Evolutionary conservation across 306 rosid genomes (phyloP).

Genomic region (Herpetospermum pedunculosum): DNA sequence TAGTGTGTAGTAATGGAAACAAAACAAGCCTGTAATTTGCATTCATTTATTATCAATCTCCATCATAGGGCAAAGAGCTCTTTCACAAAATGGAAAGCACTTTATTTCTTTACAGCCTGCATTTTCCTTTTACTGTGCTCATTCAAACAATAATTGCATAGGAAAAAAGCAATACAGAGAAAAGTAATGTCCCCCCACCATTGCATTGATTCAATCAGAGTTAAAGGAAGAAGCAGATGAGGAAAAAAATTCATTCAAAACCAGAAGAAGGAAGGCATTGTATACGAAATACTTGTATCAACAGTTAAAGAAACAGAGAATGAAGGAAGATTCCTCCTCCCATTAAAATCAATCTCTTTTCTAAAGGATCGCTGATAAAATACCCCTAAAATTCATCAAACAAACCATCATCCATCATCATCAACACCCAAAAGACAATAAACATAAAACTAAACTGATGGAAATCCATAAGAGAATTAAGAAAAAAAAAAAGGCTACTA

Average conservation of each 20-base stretch:
- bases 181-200: neutral
- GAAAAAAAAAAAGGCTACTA: neutral
- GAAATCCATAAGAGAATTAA: neutral
- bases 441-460: neutral
- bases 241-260: slow-evolving; percentile 1
- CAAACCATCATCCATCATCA: neutral
- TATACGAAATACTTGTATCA: slow-evolving; percentile 2
- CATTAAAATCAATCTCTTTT: neutral
- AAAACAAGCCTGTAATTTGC: neutral
- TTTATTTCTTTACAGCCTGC: neutral
- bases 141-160: neutral
- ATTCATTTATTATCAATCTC: neutral
- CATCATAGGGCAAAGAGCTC: neutral
- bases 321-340: neutral
- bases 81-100: neutral
- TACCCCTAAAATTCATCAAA: slow-evolving; percentile 4
- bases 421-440: slow-evolving; percentile 1
- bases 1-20: neutral
- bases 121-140: neutral
- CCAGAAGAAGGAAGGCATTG: slow-evolving; percentile 8
- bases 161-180: neutral
- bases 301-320: slow-evolving; percentile 2
- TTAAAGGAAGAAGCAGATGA: no score
- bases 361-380: neutral
- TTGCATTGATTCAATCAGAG: neutral